Conservation (phyloP, 345 rosid genomes). For the Gossypium turneri region DNA sequence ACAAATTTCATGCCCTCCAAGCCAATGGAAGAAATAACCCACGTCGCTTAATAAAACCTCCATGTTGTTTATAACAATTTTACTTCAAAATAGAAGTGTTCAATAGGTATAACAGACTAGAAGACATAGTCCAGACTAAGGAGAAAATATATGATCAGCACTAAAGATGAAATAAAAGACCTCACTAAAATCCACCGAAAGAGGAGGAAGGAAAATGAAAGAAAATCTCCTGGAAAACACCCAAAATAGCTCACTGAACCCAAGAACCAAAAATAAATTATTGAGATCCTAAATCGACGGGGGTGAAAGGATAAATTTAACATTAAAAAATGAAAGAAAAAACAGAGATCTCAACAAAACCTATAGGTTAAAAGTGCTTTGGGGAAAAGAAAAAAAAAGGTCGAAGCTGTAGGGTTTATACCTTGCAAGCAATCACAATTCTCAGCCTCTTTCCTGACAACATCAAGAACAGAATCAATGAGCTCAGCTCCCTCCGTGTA, state of each 20-base stretch:
- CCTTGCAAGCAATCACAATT: conserved; percentile 21
- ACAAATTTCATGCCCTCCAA: background rate
- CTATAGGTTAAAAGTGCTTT: background rate
- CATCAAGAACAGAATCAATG: conserved; percentile 18
- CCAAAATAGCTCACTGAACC: background rate
- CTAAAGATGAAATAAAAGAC: too few relatives aligned
- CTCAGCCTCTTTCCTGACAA: conserved; percentile 19
- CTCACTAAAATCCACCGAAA: background rate
- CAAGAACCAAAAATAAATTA: background rate
- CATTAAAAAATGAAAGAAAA: background rate
- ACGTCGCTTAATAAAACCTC: too few relatives aligned
- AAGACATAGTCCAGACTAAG: background rate
- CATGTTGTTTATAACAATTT: background rate
- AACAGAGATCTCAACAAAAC: background rate
- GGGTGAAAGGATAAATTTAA: background rate
- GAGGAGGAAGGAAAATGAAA: background rate
- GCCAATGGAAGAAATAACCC: background rate
- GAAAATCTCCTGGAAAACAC: background rate
- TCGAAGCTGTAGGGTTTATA: background rate
- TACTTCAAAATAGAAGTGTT: background rate
- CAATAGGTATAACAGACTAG: background rate
- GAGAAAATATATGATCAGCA: background rate
- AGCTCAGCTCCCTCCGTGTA: conserved; percentile 19
- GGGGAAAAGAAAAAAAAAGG: background rate
- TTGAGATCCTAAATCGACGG: background rate